A percentile compares a stretch with the other conserved stretches of the same genome.
phyloP scores from a whole-genome alignment of 2,329 filamentous ascomycete genomes.

The Pseudocercospora eumusae region DNA sequence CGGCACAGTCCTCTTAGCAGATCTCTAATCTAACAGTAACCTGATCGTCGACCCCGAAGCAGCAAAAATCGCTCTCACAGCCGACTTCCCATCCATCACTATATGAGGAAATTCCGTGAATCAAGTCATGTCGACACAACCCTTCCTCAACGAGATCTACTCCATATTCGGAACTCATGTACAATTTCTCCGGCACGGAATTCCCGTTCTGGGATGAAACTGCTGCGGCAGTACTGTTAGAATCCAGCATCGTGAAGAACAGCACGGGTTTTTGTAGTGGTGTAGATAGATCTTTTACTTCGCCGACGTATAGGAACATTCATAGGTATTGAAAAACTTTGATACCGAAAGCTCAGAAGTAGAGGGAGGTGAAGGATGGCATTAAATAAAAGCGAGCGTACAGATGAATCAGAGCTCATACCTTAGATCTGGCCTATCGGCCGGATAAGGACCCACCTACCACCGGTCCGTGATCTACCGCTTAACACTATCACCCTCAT shows the following conservation, averaged over 20 bases:
- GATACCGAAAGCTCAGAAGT: constrained; percentile 38
- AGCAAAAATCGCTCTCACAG: constrained; percentile 52
- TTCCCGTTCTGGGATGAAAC: constrained; percentile 54
- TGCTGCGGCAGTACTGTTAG: constrained; percentile 46
- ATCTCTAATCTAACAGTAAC: constrained; percentile 48
- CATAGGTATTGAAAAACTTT: constrained; percentile 48
- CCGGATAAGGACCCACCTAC: no score
- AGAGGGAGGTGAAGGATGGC: constrained; percentile 47
- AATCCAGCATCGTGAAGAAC: constrained; percentile 44
- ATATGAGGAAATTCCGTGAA: constrained; percentile 53
- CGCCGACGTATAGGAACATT: constrained; percentile 48
- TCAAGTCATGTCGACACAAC: constrained; percentile 46
- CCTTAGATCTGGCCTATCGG: no score
- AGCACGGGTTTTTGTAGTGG: constrained; percentile 46
- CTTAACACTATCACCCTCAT: no score
- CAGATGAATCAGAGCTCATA: no score
- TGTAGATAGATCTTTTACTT: constrained; percentile 47
- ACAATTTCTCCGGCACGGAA: constrained; percentile 43
- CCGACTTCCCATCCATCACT: constrained; percentile 49
- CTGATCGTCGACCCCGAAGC: constrained; percentile 56
- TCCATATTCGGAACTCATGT: constrained; percentile 44
- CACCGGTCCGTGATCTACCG: no score
- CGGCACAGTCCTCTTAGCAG: constrained; percentile 32
- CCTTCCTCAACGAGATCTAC: constrained; percentile 45
- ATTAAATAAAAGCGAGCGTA: constrained; percentile 45